Percentiles rank a stretch among this genome's conserved stretches.
phyloP scores from a whole-genome alignment of 495 filamentous ascomycete species.

The Penicillium odoratum region DNA sequence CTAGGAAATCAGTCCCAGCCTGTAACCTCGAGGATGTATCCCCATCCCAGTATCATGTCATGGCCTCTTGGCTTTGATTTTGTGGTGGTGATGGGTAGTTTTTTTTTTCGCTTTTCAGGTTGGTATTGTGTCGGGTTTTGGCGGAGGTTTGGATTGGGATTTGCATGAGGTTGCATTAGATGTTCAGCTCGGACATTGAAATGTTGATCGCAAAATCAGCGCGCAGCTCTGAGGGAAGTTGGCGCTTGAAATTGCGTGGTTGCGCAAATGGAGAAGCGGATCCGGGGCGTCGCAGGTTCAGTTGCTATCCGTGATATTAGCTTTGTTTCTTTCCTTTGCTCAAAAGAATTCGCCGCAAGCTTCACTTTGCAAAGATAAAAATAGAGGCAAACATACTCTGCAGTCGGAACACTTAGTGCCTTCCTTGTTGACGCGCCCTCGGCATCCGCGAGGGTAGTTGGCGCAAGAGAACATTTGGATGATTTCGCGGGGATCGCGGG shows the following conservation, averaged over 20 bases:
- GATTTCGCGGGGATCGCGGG: constrained; percentile 7
- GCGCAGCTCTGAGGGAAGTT: constrained; percentile 42
- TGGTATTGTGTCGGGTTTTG: not conserved
- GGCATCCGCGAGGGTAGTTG: constrained; percentile 53
- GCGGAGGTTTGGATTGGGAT: not conserved
- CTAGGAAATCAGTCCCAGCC: constrained; percentile 19
- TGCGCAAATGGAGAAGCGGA: constrained; percentile 47
- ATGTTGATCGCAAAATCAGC: constrained; percentile 11
- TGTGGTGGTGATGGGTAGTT: not conserved
- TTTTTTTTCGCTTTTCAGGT: not conserved
- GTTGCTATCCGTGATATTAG: constrained; percentile 21
- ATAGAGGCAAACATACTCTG: constrained; percentile 39
- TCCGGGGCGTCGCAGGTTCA: constrained; percentile 46
- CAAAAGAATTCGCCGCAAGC: not conserved
- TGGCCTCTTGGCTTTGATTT: not conserved
- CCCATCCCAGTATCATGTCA: constrained; percentile 7
- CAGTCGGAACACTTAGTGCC: constrained; percentile 50
- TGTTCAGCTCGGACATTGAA: not conserved
- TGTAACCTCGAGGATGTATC: constrained; percentile 7
- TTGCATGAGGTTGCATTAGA: constrained; percentile 7
- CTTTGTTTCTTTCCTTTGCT: not conserved
- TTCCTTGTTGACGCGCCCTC: constrained; percentile 46
- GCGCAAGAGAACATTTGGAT: constrained; percentile 47
- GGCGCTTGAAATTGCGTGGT: constrained; percentile 43
- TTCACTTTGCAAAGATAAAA: not conserved